A percentile compares a stretch with the other conserved stretches of the same genome.
phyloP scores from a whole-genome alignment of 257 asterid genomes.

The Anisodus tanguticus region DNA sequence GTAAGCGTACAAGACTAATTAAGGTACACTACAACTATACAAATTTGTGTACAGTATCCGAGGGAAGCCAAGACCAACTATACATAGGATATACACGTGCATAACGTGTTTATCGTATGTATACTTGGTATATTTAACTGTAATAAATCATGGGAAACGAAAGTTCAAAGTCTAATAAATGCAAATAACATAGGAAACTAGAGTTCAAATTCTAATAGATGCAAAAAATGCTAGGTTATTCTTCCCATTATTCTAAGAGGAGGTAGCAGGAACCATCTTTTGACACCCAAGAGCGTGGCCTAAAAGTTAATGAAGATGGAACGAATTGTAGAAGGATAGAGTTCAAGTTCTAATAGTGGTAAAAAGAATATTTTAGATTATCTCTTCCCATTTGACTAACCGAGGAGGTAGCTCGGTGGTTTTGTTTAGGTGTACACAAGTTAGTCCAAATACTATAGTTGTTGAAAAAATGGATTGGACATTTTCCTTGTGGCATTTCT shows the following conservation, averaged over 20 bases:
- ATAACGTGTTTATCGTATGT: no score
- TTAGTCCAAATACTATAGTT: no score
- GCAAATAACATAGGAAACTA: not conserved
- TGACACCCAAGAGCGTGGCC: not conserved
- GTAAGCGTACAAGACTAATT: no score
- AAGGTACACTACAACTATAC: no score
- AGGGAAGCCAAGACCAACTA: no score
- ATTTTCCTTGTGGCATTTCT: not conserved
- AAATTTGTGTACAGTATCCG: no score
- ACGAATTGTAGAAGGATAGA: not conserved
- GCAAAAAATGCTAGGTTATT: not conserved
- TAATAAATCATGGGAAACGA: no score
- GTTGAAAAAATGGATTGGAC: not conserved
- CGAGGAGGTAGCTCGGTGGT: not conserved
- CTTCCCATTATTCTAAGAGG: not conserved
- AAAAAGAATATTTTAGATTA: not conserved
- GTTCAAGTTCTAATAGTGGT: not conserved
- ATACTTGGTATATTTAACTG: no score
- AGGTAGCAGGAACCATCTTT: not conserved
- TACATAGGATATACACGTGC: no score
- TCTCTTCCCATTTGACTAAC: not conserved
- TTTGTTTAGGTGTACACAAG: not conserved
- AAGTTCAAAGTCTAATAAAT: no score
- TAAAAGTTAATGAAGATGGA: not conserved
- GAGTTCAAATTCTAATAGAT: not conserved